A percentile compares a stretch with the other conserved stretches of the same genome.
Conservation (phyloP, 768 basidiomycete genomes). For the Panus rudis region DNA sequence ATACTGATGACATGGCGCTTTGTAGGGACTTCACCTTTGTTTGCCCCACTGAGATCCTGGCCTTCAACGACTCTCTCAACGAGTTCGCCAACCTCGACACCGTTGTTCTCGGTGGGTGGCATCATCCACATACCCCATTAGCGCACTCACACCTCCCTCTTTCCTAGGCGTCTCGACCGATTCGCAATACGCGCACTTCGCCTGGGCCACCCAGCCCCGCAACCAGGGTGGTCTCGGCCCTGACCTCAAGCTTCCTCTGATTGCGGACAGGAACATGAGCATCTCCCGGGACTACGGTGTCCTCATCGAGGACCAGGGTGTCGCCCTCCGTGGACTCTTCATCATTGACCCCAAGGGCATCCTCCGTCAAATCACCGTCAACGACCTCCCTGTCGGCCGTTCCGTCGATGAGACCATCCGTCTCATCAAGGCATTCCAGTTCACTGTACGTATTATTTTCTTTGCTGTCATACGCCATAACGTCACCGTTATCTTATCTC, state of each 20-base stretch:
- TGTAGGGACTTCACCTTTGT: constrained; percentile 81
- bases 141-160: constrained; percentile 5
- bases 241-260: constrained; percentile 74
- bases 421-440: constrained; percentile 91
- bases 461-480: background rate
- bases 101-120: constrained; percentile 59
- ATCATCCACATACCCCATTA: background rate
- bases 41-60: constrained; percentile 94
- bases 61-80: constrained; percentile 83
- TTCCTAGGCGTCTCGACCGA: constrained; percentile 73
- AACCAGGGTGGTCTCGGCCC: constrained; percentile 88
- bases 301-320: constrained; percentile 80
- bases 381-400: constrained; percentile 92
- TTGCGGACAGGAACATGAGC: constrained; percentile 73
- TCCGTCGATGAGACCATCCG: constrained; percentile 91
- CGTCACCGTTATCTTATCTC: background rate
- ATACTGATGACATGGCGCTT: background rate
- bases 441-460: constrained; percentile 45
- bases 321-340: constrained; percentile 83
- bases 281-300: constrained; percentile 85
- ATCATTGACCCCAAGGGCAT: constrained; percentile 81
- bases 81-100: constrained; percentile 70
- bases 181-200: constrained; percentile 81
- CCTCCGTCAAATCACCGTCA: constrained; percentile 77
- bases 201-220: constrained; percentile 78